Conservation (phyloP, 2,329 filamentous ascomycete genomes). For the Epichloe amarillans region DNA sequence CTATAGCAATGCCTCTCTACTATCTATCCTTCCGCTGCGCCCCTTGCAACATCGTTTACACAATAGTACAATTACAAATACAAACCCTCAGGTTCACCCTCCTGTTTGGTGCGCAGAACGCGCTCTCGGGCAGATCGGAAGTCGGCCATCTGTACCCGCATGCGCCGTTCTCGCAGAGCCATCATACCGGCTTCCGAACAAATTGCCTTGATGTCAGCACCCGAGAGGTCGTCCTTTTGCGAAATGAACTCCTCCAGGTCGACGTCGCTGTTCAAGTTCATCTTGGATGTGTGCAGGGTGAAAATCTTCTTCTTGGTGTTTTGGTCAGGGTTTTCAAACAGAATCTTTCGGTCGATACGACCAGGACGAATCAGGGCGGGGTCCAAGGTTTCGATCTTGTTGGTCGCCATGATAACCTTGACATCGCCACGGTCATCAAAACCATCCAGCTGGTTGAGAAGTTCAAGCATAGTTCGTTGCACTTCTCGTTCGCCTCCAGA, state of each 20-base stretch:
- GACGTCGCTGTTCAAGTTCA: slow-evolving; percentile 93
- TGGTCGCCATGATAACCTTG: slow-evolving; percentile 99
- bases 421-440: slow-evolving; percentile 98
- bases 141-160: slow-evolving; percentile 98
- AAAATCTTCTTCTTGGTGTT: slow-evolving; percentile 98
- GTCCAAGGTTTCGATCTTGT: slow-evolving; percentile 98
- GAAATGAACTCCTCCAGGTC: slow-evolving; percentile 97
- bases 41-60: background rate
- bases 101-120: slow-evolving; percentile 95
- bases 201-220: slow-evolving; percentile 97
- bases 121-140: slow-evolving; percentile 86
- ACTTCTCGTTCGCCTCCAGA: slow-evolving; percentile 95
- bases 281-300: slow-evolving; percentile 94
- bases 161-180: slow-evolving; percentile 84
- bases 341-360: slow-evolving; percentile 96
- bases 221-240: slow-evolving; percentile 94
- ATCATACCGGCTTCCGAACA: slow-evolving; percentile 94
- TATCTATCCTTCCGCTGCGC: background rate
- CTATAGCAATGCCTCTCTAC: background rate
- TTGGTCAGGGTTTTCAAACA: slow-evolving; percentile 58
- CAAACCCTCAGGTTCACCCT: slow-evolving; percentile 94
- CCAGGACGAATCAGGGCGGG: slow-evolving; percentile 92
- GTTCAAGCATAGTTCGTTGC: slow-evolving; percentile 94
- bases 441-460: slow-evolving; percentile 95
- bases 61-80: slow-evolving; percentile 61